phyloP scores from a whole-genome alignment of 345 rosid genomes.

The Euclidium syriacum region DNA sequence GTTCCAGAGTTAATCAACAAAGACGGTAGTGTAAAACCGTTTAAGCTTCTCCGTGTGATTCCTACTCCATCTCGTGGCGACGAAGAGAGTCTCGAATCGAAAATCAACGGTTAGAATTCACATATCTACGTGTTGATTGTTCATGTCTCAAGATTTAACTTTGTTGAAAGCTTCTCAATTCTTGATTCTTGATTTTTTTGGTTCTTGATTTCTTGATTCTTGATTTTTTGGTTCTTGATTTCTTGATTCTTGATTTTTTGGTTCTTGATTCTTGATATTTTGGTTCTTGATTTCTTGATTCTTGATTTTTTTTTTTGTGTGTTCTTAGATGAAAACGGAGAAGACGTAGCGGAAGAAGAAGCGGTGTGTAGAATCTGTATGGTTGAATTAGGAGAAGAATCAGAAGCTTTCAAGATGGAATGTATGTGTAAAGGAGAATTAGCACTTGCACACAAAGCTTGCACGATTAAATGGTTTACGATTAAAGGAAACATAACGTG shows the following conservation, averaged over 20 bases:
- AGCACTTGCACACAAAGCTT: slow-evolving; percentile 76
- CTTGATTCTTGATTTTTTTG: too few relatives aligned
- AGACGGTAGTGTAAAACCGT: slow-evolving; percentile 45
- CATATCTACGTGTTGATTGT: too few relatives aligned
- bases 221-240: too few relatives aligned
- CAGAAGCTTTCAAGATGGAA: slow-evolving; percentile 86
- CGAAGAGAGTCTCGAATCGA: background rate
- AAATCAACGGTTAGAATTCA: slow-evolving; percentile 5
- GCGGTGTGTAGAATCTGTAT: slow-evolving; percentile 95
- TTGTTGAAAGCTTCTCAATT: too few relatives aligned
- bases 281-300: too few relatives aligned
- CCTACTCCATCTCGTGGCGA: slow-evolving; percentile 39
- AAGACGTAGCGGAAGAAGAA: slow-evolving; percentile 79
- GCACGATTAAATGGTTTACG: slow-evolving; percentile 89
- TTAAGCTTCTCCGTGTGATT: slow-evolving; percentile 54
- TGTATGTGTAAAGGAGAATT: slow-evolving; percentile 96
- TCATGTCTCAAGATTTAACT: too few relatives aligned
- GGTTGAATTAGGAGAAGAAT: slow-evolving; percentile 79
- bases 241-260: too few relatives aligned
- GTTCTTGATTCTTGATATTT: too few relatives aligned
- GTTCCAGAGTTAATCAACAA: slow-evolving; percentile 54
- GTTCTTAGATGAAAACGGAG: slow-evolving; percentile 68
- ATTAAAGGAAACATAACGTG: slow-evolving; percentile 92
- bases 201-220: too few relatives aligned
- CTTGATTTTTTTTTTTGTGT: too few relatives aligned